phyloP scores from a whole-genome alignment of 768 basidiomycete genomes.

The Fibroporia radiculosa region DNA sequence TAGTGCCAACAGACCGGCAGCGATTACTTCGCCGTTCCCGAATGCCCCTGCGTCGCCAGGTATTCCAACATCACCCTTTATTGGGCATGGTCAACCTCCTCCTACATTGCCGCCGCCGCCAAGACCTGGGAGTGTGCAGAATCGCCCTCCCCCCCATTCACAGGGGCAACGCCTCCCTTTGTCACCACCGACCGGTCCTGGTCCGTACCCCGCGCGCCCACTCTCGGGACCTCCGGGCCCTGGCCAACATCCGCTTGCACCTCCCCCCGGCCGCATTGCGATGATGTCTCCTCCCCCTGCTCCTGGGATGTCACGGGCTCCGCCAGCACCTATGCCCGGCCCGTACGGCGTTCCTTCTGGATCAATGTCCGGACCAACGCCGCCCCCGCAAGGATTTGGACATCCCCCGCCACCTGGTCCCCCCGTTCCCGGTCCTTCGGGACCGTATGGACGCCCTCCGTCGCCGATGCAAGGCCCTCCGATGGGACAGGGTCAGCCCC shows the following conservation, averaged over 20 bases:
- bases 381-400: constrained; percentile 20
- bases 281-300: constrained; percentile 30
- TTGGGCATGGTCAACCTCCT: constrained; percentile 15
- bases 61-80: constrained; percentile 12
- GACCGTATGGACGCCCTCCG: constrained; percentile 26
- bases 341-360: constrained; percentile 41
- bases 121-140: constrained; percentile 54
- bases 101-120: constrained; percentile 40
- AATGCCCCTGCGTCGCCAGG: constrained; percentile 32
- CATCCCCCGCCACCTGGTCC: constrained; percentile 10
- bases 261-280: constrained; percentile 33
- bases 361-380: constrained; percentile 31
- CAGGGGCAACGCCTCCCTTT: constrained; percentile 25
- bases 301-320: constrained; percentile 16
- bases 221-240: constrained; percentile 25
- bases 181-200: constrained; percentile 21
- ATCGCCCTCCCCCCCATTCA: constrained; percentile 36
- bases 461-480: constrained; percentile 24
- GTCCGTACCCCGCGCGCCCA: constrained; percentile 24
- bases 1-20: constrained; percentile 45
- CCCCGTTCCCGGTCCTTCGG: constrained; percentile 32
- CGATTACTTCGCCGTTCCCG: constrained; percentile 89
- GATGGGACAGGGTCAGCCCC: constrained; percentile 20
- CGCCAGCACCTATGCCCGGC: constrained; percentile 30
- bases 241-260: constrained; percentile 22